phyloP scores from a whole-genome alignment of 1,284 basidiomycete genomes.

The Clitocybe nebularis region DNA sequence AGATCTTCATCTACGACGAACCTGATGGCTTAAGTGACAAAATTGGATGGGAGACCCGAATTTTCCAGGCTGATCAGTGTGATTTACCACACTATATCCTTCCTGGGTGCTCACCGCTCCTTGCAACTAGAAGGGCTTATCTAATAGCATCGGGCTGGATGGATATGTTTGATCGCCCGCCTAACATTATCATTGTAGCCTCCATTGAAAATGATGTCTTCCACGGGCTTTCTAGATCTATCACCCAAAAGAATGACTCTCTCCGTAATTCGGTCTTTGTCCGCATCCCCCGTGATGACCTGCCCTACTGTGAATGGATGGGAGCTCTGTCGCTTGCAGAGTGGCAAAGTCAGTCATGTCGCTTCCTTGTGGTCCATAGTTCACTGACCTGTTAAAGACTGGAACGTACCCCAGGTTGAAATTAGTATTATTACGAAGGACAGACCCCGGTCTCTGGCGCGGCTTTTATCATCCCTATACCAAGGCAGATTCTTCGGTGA shows the following conservation, averaged over 20 bases:
- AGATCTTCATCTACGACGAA: conserved; percentile 31
- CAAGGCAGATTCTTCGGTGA: conserved; percentile 67
- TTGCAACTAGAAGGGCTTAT: conserved; percentile 11
- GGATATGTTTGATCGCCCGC: conserved; percentile 3
- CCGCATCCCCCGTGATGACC: conserved; percentile 46
- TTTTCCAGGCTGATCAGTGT: conserved; percentile 9
- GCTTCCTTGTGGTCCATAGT: not conserved
- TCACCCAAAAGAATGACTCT: conserved; percentile 6
- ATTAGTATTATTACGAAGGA: conserved; percentile 74
- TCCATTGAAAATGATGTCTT: conserved; percentile 14
- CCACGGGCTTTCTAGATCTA: conserved; percentile 4
- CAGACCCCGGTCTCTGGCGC: conserved; percentile 64
- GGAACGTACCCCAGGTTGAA: conserved; percentile 66
- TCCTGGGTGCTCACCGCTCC: not conserved
- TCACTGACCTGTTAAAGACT: conserved; percentile 43
- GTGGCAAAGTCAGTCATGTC: conserved; percentile 44
- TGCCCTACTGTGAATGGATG: conserved; percentile 64
- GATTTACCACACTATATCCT: conserved; percentile 7
- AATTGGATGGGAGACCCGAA: conserved; percentile 7
- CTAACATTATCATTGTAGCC: conserved; percentile 13
- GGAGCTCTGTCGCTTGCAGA: conserved; percentile 50
- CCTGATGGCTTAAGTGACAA: conserved; percentile 4
- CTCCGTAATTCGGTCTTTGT: conserved; percentile 33
- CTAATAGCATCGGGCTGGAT: conserved; percentile 20
- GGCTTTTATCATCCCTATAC: conserved; percentile 63